Base-by-base conservation (phyloP, 768 basidiomycete species). In the Hypholoma sublateritium region DNA sequence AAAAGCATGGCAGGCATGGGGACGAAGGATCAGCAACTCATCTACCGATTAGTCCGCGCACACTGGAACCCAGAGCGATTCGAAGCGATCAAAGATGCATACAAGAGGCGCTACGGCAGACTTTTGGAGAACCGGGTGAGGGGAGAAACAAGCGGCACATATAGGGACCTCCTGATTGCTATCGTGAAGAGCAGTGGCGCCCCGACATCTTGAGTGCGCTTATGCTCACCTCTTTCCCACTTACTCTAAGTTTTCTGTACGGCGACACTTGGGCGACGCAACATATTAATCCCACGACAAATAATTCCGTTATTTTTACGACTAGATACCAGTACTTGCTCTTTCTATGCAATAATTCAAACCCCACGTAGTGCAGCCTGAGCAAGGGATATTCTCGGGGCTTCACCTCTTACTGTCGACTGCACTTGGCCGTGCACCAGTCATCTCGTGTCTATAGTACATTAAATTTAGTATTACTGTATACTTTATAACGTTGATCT, bases 71-170 rank as follows among this genome's bases (percentile, higher is more conserved):
- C 70, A 4, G 62, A 60, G n/a, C 71, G 80, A 8, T 75, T 83
- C 63, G 69, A 72, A 47, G 74, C 70, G 6, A 72, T 85, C 56
- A 83, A 82, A 67, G 69, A 70, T 17, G 74, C 80, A 8, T 86
- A 80, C 67, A 65, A 75, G 53, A 55, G 65, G 21, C 69, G 70
- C 48, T 80, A 82, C 61, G 71, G 73, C 24, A 77, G 78, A 62
- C 61, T 67, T 3, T 64, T 85, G 55, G 71, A 71, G 46, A 63
- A 64, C 1, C 67, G 79, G 9, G 74, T 86, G 12, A 71, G 72
- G 58, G 73, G 77, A 3, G 84, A 86, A 70, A 84, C 82, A 50
- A 80, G 79, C 57, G 82, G 83, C 13, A 70, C 77, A 37, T 84
- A 82, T 59, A 67, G 69, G 65, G 71, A 75, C 43, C 51, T 74